phyloP scores from a whole-genome alignment of 768 basidiomycete genomes.

The Coprinellus micaceus region DNA sequence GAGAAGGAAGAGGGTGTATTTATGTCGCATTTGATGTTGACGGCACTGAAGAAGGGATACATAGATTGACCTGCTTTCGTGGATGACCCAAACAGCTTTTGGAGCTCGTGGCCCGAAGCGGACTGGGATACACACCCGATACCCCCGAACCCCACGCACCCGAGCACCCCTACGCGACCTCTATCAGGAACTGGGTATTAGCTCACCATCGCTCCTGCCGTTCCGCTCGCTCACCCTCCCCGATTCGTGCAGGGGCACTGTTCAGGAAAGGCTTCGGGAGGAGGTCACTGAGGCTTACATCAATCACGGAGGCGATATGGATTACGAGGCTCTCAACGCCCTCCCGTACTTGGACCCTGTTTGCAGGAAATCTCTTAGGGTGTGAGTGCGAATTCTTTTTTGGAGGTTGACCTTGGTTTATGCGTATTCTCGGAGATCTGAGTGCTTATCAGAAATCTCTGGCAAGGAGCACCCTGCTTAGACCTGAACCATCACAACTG shows the following conservation, averaged over 20 bases:
- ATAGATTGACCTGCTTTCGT: background rate
- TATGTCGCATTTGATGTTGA: conserved; percentile 15
- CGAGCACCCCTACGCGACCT: conserved; percentile 26
- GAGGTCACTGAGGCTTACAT: conserved; percentile 31
- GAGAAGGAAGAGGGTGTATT: no score
- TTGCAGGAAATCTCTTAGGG: conserved; percentile 36
- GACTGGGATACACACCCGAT: conserved; percentile 10
- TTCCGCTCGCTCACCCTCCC: no score
- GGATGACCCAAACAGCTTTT: conserved; percentile 23
- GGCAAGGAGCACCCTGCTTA: no score
- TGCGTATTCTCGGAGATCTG: background rate
- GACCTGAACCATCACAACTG: no score
- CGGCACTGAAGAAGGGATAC: conserved; percentile 19
- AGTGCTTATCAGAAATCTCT: background rate
- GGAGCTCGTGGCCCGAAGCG: conserved; percentile 9
- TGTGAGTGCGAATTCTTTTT: conserved; percentile 21
- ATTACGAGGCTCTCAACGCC: conserved; percentile 33
- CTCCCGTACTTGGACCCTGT: conserved; percentile 40
- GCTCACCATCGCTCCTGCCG: conserved; percentile 10
- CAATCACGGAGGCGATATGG: conserved; percentile 20
- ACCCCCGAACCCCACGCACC: background rate
- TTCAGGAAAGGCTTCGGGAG: conserved; percentile 33
- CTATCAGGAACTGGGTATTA: conserved; percentile 28
- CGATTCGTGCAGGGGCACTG: conserved; percentile 20
- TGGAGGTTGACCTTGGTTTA: background rate